A percentile compares a stretch with the other conserved stretches of the same genome.
Evolutionary conservation across 768 basidiomycete genomes (phyloP).

Genomic region (Pisolithus albus): DNA sequence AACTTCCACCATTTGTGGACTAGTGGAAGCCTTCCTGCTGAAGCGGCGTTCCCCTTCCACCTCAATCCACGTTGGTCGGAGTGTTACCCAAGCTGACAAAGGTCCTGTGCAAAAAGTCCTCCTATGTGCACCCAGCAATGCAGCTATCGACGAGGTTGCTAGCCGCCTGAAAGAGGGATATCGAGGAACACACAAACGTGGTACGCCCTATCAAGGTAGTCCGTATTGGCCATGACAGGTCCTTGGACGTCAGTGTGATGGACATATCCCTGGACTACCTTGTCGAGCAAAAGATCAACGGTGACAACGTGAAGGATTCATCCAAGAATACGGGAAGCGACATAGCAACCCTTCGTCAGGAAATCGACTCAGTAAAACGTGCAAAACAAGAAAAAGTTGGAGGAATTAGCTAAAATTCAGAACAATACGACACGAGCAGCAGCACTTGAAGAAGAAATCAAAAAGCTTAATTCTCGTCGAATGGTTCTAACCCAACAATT

Average conservation of each 20-base stretch:
- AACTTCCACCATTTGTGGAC: constrained; percentile 93
- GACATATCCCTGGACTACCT: constrained; percentile 85
- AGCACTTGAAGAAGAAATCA: constrained; percentile 67
- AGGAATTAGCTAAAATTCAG: constrained; percentile 49
- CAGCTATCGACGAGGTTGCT: constrained; percentile 95
- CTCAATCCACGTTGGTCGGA: constrained; percentile 43
- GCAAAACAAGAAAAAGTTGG: constrained; percentile 51
- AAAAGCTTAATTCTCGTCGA: constrained; percentile 56
- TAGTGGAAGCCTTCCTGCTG: constrained; percentile 79
- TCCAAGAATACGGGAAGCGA: constrained; percentile 51
- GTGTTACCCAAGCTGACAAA: constrained; percentile 33
- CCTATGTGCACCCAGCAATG: constrained; percentile 96
- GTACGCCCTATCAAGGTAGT: constrained; percentile 72
- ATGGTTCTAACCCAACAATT: constrained; percentile 59
- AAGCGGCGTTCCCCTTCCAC: constrained; percentile 45
- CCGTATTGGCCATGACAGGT: constrained; percentile 73
- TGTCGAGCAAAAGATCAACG: constrained; percentile 67
- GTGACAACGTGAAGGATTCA: constrained; percentile 30
- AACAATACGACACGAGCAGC: constrained; percentile 50
- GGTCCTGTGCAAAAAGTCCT: constrained; percentile 63
- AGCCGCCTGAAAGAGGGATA: constrained; percentile 79
- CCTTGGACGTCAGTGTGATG: constrained; percentile 72
- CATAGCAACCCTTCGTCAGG: constrained; percentile 51
- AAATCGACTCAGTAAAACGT: constrained; percentile 64
- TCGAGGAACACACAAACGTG: constrained; percentile 46